A percentile compares a stretch with the other conserved stretches of the same genome.
Conservation (phyloP, 768 basidiomycete species). For the Galerina marginata region DNA sequence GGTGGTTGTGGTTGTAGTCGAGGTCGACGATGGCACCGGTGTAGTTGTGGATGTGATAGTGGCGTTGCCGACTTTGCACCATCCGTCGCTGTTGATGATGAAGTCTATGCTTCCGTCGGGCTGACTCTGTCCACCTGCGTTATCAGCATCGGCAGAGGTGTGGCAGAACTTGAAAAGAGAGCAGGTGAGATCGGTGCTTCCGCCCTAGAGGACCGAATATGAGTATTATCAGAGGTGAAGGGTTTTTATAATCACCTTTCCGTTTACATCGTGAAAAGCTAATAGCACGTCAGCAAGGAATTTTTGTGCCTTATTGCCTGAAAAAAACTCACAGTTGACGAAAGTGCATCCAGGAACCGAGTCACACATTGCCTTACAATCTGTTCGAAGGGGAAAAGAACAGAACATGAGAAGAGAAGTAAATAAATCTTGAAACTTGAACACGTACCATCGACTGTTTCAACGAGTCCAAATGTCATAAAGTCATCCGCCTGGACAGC, state of each 20-base stretch:
- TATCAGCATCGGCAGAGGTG: constrained; percentile 30
- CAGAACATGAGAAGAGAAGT: no score
- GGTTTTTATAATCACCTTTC: constrained; percentile 28
- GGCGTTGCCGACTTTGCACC: constrained; percentile 30
- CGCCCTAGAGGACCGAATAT: constrained; percentile 26
- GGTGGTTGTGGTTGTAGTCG: background rate
- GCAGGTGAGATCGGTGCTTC: constrained; percentile 42
- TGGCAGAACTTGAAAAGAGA: constrained; percentile 38
- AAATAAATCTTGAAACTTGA: no score
- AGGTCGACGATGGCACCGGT: background rate
- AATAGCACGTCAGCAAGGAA: no score
- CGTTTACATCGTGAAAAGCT: constrained; percentile 44
- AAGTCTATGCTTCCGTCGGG: constrained; percentile 37
- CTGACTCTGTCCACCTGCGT: constrained; percentile 39
- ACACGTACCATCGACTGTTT: constrained; percentile 38
- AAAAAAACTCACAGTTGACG: constrained; percentile 42
- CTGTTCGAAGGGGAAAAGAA: no score
- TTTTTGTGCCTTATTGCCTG: no score
- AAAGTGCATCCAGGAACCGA: constrained; percentile 35
- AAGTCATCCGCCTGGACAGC: constrained; percentile 39
- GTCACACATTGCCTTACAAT: constrained; percentile 39
- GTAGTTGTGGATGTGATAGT: background rate
- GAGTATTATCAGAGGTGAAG: background rate
- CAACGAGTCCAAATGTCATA: constrained; percentile 41
- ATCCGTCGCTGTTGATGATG: constrained; percentile 38